Percentiles rank a stretch among this genome's conserved stretches.
Conservation (phyloP, 345 rosid species). For the Orychophragmus violaceus region DNA sequence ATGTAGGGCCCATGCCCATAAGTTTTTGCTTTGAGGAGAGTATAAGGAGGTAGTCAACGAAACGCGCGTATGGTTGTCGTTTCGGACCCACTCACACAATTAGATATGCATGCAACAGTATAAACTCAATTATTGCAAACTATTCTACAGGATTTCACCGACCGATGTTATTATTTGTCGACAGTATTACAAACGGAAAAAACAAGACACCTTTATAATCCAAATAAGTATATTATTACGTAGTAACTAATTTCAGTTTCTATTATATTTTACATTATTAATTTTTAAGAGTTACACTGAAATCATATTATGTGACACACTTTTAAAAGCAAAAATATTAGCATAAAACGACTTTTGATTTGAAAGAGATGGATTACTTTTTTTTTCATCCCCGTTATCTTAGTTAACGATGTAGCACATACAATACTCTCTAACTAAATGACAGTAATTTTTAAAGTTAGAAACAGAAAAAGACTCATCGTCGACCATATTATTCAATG, state of each 20-base stretch:
- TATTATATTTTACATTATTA: background rate
- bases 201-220: background rate
- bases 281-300: background rate
- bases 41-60: conserved; percentile 26
- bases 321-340: background rate
- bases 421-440: background rate
- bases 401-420: background rate
- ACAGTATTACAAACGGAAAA: background rate
- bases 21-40: background rate
- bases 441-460: background rate
- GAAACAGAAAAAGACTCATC: background rate
- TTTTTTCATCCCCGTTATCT: background rate
- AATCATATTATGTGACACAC: background rate
- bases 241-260: background rate
- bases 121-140: conserved; percentile 15
- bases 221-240: background rate
- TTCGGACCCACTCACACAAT: conserved; percentile 18
- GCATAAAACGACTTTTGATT: background rate
- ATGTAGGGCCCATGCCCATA: conserved; percentile 20
- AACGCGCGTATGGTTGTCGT: conserved; percentile 29
- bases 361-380: background rate
- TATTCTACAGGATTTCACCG: conserved; percentile 23
- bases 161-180: conserved; percentile 16
- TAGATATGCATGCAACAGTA: conserved; percentile 24
- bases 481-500: conserved; percentile 11